Percentiles rank a stretch among this genome's conserved stretches.
phyloP scores from a whole-genome alignment of 2,329 filamentous ascomycete genomes.

The Ophiostoma novo-ulmi region DNA sequence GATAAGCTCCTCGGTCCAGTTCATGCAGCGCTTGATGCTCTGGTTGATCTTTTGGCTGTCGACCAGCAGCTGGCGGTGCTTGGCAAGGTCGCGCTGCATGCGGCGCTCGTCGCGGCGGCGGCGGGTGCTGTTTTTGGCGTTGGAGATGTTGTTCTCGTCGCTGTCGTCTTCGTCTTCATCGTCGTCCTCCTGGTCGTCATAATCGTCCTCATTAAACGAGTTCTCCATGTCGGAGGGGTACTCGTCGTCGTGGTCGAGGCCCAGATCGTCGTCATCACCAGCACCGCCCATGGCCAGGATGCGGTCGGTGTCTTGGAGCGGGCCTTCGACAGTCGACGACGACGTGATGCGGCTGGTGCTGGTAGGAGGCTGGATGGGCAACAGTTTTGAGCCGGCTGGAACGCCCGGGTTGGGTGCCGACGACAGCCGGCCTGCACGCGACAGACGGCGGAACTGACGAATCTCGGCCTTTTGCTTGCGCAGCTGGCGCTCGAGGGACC shows the following conservation, averaged over 20 bases:
- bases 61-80: slow-evolving; percentile 80
- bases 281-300: slow-evolving; percentile 36
- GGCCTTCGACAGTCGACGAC: slow-evolving; percentile 39
- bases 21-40: slow-evolving; percentile 81
- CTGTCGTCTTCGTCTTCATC: slow-evolving; percentile 30
- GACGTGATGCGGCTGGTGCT: slow-evolving; percentile 42
- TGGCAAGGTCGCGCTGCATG: slow-evolving; percentile 76
- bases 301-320: slow-evolving; percentile 40
- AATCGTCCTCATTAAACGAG: slow-evolving; percentile 30
- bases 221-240: slow-evolving; percentile 31
- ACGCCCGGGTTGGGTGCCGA: slow-evolving; percentile 31
- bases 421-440: slow-evolving; percentile 70
- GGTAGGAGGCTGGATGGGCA: background rate
- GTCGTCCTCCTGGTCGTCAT: slow-evolving; percentile 31
- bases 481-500: slow-evolving; percentile 83
- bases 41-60: slow-evolving; percentile 96
- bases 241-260: slow-evolving; percentile 32
- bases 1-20: slow-evolving; percentile 87
- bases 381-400: slow-evolving; percentile 23
- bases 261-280: slow-evolving; percentile 37
- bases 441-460: slow-evolving; percentile 78
- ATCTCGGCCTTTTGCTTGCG: slow-evolving; percentile 86
- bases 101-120: slow-evolving; percentile 69
- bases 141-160: background rate
- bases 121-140: slow-evolving; percentile 43